Evolutionary conservation across 768 basidiomycete species (phyloP), one percentile per base, ranked within the genome.

Genomic region (Pholiota conissans): DNA sequence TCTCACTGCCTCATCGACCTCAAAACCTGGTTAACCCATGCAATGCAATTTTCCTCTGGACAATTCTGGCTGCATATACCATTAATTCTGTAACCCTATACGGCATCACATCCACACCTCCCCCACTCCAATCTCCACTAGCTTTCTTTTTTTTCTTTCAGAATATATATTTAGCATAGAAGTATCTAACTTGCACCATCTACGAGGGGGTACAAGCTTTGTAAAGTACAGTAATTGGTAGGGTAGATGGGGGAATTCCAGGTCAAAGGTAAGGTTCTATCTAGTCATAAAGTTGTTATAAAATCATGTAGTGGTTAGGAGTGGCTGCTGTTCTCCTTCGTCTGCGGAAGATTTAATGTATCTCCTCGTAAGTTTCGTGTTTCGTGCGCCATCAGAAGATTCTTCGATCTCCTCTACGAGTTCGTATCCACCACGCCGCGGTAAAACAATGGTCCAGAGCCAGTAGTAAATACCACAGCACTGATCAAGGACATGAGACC

Each of bases 371-470:
- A 79, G 68, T 37, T 67, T 68, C 13, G 67, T 63, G 47, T 71
- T 74, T 49, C 66, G 63, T 16, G 70, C 73, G 18, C 75, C 70
- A 20, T 73, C 74, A 16, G 76, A 57, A 16, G 70, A 65, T 27
- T 65, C 67, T 61, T 82, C 78, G 24, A 84, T 69, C 63, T 84
- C 78, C 54, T 79, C 76, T 1, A 78, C 72, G 6, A 82, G 70
- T 49, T 77, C 74, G 58, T 83, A 82, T 0, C 75, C 74, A 8
- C 80, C 75, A 5, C 73, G 50, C 49, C 64, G 73, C 18, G 81
- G 80, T 3, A 83, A 69, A 1, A 77, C 30, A 8, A 77, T 63
- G 24, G 79, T 76, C 79, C 80, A 81, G 18, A 80, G 24, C 66
- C 67, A 72, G 54, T 74, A 73, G 55, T 76, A 76, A 10, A 73